Percentiles rank a stretch among this genome's conserved stretches.
phyloP scores from a whole-genome alignment of 495 filamentous ascomycete genomes.

The Xylaria bambusicola region DNA sequence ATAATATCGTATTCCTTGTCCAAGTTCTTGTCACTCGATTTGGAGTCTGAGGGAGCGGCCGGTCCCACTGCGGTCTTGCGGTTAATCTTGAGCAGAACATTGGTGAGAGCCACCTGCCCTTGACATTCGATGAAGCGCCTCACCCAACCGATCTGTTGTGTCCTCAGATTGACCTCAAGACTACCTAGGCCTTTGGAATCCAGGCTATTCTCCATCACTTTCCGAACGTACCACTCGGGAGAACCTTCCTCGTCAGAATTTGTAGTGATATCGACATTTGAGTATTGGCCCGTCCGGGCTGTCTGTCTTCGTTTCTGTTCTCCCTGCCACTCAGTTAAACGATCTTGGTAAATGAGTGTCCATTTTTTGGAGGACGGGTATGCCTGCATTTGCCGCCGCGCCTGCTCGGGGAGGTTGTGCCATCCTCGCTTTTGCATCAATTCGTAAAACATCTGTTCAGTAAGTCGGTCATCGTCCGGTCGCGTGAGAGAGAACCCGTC shows the following conservation, averaged over 20 bases:
- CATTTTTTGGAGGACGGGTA: conserved; percentile 95
- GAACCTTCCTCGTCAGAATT: conserved; percentile 90
- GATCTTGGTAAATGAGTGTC: conserved; percentile 94
- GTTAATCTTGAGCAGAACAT: conserved; percentile 90
- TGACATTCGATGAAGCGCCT: conserved; percentile 96
- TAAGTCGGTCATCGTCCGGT: conserved; percentile 79
- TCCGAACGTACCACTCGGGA: conserved; percentile 97
- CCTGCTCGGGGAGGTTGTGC: conserved; percentile 96
- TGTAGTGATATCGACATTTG: conserved; percentile 59
- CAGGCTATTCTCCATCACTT: conserved; percentile 94
- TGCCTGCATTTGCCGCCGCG: conserved; percentile 89
- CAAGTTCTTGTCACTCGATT: conserved; percentile 75
- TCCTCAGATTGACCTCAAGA: conserved; percentile 89
- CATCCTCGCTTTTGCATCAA: conserved; percentile 97
- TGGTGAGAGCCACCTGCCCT: conserved; percentile 94
- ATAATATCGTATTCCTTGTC: conserved; percentile 97
- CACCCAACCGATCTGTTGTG: conserved; percentile 98
- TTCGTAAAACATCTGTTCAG: conserved; percentile 89
- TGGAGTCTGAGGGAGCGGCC: conserved; percentile 62
- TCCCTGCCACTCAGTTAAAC: conserved; percentile 87
- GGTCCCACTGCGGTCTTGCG: conserved; percentile 77
- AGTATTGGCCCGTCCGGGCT: conserved; percentile 65
- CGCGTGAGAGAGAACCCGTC: conserved; percentile 64
- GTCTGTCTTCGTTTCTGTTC: conserved; percentile 85
- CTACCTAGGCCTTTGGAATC: conserved; percentile 88